Evolutionary conservation across 176 grass and related monocot genomes (phyloP), one percentile per base, ranked within the genome.

Genomic region (Lolium rigidum): DNA sequence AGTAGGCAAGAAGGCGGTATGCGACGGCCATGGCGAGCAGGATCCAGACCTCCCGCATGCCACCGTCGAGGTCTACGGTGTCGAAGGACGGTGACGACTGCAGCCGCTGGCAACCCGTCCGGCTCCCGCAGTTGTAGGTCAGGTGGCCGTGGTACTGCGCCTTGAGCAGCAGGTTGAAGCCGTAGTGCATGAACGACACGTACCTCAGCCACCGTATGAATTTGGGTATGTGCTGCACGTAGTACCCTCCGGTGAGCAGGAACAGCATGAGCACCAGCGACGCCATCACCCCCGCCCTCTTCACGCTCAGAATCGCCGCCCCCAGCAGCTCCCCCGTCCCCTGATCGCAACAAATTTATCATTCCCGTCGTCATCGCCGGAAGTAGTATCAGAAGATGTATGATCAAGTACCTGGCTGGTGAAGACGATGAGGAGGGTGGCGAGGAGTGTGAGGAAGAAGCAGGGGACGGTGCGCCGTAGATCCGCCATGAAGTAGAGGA

Each of bases 251-350:
- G 21, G 95, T 98, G 79, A 98, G 93, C 21, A 98, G 95, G 88
- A 98, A 95, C 39, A 98, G 88, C 95, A 98, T 95, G 16, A 98
- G 89, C 65, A 95, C 89, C 21, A 98, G 88, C 84, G 95, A 98
- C 73, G 93, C 95, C 87, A 93, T 91, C 9, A 92, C 85, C 1
- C 93, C 95, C 0, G 89, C 91, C 15, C 93, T 62, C 87, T 98
- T 98, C 9, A 98, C 76, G 81, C 91, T 95, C 16, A 98, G 76
- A 60, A 93, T 95, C 80, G 95, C 89, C 1, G 95, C 95, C 24
- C 93, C 95, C 16, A 98, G 91, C 49, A 98, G 80, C 87, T 98
- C 93, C 18, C 95, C 95, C 4, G 93, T 87, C 72, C 95, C 95
- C 95, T 80, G 17, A 41, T 69, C 14, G 38, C 16, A 31, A 38